Evolutionary conservation across 2,329 filamentous ascomycete species (phyloP).

Genomic region (Diaporthe vaccinii): DNA sequence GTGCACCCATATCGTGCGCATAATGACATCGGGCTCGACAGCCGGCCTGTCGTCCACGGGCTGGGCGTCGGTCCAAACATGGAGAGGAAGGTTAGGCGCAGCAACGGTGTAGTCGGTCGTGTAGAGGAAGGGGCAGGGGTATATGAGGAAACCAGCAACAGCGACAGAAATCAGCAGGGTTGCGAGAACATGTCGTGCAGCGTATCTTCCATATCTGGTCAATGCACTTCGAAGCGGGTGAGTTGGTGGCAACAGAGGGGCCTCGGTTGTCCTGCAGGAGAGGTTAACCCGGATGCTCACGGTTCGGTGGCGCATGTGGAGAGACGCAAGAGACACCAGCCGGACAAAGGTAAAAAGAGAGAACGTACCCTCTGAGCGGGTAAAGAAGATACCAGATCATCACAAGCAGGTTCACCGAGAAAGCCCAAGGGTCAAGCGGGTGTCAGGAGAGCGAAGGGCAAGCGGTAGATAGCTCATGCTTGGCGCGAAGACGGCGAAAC

Average conservation of each 20-base stretch:
- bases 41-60: conserved; percentile 66
- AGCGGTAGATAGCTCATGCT: conserved; percentile 39
- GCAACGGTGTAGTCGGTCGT: conserved; percentile 79
- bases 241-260: conserved; percentile 72
- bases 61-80: conserved; percentile 84
- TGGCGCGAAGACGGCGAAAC: conserved; percentile 31
- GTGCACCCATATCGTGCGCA: conserved; percentile 87
- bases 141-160: conserved; percentile 77
- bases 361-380: conserved; percentile 79
- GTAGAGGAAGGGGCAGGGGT: conserved; percentile 82
- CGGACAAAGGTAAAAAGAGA: conserved; percentile 31
- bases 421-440: conserved; percentile 28
- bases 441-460: conserved; percentile 10
- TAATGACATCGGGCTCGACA: conserved; percentile 77
- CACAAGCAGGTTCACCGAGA: conserved; percentile 43
- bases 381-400: conserved; percentile 86
- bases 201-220: conserved; percentile 77
- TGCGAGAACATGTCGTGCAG: conserved; percentile 79
- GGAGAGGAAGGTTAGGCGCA: conserved; percentile 79
- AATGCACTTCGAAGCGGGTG: conserved; percentile 77
- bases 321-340: conserved; percentile 43
- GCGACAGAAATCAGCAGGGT: conserved; percentile 82
- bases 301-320: neutral
- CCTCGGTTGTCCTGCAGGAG: conserved; percentile 76
- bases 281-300: conserved; percentile 1